Conservation (phyloP, 495 filamentous ascomycete species). For the Penicillium fimorum region DNA sequence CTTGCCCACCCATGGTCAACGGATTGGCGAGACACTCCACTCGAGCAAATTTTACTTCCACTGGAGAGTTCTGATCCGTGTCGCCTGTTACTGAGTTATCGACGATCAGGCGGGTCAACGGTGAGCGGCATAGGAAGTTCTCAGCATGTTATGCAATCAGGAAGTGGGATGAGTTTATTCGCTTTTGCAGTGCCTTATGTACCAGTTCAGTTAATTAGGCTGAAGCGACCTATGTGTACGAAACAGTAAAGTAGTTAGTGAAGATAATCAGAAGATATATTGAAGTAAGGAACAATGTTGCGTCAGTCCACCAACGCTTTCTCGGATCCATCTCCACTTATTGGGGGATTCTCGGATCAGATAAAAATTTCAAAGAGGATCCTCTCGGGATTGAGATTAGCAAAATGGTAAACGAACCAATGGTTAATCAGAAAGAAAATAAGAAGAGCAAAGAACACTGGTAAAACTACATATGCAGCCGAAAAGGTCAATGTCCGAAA, state of each 20-base stretch:
- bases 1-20: conserved; percentile 17
- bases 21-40: conserved; percentile 20
- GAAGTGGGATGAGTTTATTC: background rate
- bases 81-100: conserved; percentile 6
- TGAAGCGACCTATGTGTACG: background rate
- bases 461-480: conserved; percentile 5
- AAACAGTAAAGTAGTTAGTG: conserved; percentile 14
- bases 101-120: conserved; percentile 3
- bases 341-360: conserved; percentile 21
- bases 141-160: background rate
- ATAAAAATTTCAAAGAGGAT: conserved; percentile 21
- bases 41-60: conserved; percentile 1
- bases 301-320: conserved; percentile 27
- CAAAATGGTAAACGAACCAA: background rate
- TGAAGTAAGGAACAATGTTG: background rate
- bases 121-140: background rate
- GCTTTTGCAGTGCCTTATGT: background rate
- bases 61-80: conserved; percentile 1
- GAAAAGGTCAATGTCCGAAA: conserved; percentile 25
- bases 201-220: background rate
- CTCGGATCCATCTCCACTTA: conserved; percentile 14
- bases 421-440: background rate
- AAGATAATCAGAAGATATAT: conserved; percentile 2
- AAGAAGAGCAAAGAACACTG: background rate
- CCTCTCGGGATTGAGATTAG: background rate